Evolutionary conservation across 2,329 filamentous ascomycete species (phyloP), one percentile per base, ranked within the genome.

Genomic region (Thielaviopsis musarum): DNA sequence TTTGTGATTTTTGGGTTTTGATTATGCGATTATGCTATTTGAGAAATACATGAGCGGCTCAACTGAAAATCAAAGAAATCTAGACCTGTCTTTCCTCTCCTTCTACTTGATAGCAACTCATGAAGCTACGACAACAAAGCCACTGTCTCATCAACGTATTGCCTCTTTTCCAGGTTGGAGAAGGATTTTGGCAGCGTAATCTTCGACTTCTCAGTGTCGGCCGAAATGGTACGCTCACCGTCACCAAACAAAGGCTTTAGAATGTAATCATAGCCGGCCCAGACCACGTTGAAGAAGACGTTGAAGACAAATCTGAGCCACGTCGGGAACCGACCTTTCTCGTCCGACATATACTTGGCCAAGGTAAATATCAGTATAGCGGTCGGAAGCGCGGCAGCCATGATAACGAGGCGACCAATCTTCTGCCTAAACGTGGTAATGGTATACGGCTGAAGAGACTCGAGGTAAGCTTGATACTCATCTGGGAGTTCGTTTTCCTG

Each of bases 401-500:
- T 63, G 5, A 82, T n/a, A 63, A 94, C 83, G 1, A 90, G 61
- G 54, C 77, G 74, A 0, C 88, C 93, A 0, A 88, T 62, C 17
- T 70, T 73, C 70, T 97, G 91, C 34, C 79, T 75, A 56, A 67
- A 68, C 0, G 77, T 83, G 0, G 89, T 95, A 22, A 81, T 74
- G 0, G 75, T 81, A 69, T 91, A 97, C 0, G 87, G 74, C 58
- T 80, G 78, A 53, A 96, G 75, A 15, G 77, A 72, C 7, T 77
- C 73, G 3, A 98, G 76, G 69, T 91, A 95, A 1, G 74, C 72
- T 65, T 83, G 83, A 67, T 96, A 98, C 59, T 87, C 83, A 5
- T 77, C 71, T 0, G 93, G 93, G 0, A 98, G 76, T n/a, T 77
- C 75, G 68, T 93, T 86, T 69, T 97, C 90, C 1, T 74, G 73